Evolutionary conservation across 2,329 filamentous ascomycete species (phyloP).

Genomic region (Fusarium cicatricum): DNA sequence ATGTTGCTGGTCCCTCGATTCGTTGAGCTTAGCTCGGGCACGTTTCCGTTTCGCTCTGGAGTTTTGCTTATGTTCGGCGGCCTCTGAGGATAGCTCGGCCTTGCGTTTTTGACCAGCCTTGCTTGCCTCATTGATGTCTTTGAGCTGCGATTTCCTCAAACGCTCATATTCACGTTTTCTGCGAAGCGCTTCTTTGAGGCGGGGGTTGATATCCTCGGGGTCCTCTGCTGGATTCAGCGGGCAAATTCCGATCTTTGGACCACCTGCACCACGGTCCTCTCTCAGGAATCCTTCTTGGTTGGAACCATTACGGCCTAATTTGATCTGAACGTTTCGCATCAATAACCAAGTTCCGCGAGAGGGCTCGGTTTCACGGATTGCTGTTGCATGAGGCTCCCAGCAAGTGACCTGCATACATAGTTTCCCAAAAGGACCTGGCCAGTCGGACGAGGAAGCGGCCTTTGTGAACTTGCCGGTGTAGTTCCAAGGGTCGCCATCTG

Average conservation of each 20-base stretch:
- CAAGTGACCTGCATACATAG: slow-evolving; percentile 75
- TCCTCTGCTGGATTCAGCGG: slow-evolving; percentile 54
- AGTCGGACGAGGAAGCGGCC: slow-evolving; percentile 49
- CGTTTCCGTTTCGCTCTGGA: slow-evolving; percentile 37
- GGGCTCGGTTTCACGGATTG: slow-evolving; percentile 61
- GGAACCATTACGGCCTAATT: slow-evolving; percentile 57
- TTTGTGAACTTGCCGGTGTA: slow-evolving; percentile 54
- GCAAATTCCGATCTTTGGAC: slow-evolving; percentile 64
- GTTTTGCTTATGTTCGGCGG: slow-evolving; percentile 40
- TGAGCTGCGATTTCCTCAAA: slow-evolving; percentile 51
- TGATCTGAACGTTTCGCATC: slow-evolving; percentile 78
- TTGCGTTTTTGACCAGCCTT: slow-evolving; percentile 52
- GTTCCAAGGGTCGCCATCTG: slow-evolving; percentile 63
- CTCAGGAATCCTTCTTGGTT: slow-evolving; percentile 78
- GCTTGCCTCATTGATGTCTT: slow-evolving; percentile 49
- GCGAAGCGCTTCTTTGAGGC: slow-evolving; percentile 64
- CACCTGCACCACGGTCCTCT: slow-evolving; percentile 58
- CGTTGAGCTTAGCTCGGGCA: slow-evolving; percentile 19
- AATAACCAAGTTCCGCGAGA: slow-evolving; percentile 67
- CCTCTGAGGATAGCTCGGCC: slow-evolving; percentile 37
- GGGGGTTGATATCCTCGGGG: slow-evolving; percentile 54
- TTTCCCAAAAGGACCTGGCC: slow-evolving; percentile 79
- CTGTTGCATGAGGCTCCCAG: slow-evolving; percentile 72
- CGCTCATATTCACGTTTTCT: slow-evolving; percentile 73
- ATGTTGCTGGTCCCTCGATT: slow-evolving; percentile 37